phyloP scores from a whole-genome alignment of 1,284 basidiomycete genomes.

The Cryptococcus amylolentus region DNA sequence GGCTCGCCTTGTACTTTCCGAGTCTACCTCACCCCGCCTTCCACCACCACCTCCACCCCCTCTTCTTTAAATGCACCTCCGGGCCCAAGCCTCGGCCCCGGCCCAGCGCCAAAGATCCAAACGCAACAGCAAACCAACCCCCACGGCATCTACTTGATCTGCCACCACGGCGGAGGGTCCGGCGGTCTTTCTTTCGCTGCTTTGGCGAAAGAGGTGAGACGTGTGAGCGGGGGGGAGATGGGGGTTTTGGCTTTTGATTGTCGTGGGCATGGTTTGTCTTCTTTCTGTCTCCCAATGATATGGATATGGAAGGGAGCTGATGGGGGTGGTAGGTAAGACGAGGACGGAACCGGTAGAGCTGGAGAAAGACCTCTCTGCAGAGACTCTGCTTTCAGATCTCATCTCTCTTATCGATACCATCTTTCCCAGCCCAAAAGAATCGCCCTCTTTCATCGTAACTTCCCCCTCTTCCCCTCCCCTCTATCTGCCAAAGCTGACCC shows the following conservation, averaged over 20 bases:
- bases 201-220: slow-evolving; percentile 71
- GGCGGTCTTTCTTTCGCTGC: slow-evolving; percentile 84
- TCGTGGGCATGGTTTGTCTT: slow-evolving; percentile 73
- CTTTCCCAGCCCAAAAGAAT: slow-evolving; percentile 61
- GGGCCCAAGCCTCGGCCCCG: neutral
- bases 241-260: slow-evolving; percentile 83
- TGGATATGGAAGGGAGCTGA: neutral
- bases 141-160: slow-evolving; percentile 70
- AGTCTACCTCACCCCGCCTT: slow-evolving; percentile 66
- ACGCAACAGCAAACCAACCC: slow-evolving; percentile 21
- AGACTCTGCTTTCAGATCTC: slow-evolving; percentile 68
- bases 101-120: slow-evolving; percentile 14
- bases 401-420: slow-evolving; percentile 63
- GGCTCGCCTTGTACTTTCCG: slow-evolving; percentile 63
- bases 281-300: too few species aligned
- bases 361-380: slow-evolving; percentile 66
- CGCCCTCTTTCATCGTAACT: slow-evolving; percentile 72
- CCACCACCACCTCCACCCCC: neutral
- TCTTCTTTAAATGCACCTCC: neutral
- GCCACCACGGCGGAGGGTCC: slow-evolving; percentile 93
- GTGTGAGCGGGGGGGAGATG: slow-evolving; percentile 64
- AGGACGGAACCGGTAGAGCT: slow-evolving; percentile 45
- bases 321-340: slow-evolving; percentile 58
- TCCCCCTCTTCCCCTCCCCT: neutral
- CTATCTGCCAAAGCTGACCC: neutral